These are phyloP conservation scores for Pezicula carpinea DNA, from an alignment of 2,329 filamentous ascomycete genomes.

Conservation along the genomic window DNA sequence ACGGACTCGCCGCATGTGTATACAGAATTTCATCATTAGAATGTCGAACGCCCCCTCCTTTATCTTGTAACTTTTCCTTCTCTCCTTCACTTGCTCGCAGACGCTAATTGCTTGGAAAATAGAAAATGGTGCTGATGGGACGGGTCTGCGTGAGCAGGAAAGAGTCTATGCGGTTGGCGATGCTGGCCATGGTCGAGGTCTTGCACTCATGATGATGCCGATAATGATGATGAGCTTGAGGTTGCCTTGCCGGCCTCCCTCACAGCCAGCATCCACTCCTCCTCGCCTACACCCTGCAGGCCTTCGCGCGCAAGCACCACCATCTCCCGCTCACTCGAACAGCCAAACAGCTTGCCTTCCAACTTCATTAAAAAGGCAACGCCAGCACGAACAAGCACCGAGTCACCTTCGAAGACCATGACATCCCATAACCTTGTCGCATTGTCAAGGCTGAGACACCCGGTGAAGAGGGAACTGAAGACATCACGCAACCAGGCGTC, in stretches of 20 bases:
- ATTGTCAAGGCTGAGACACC: slow-evolving; percentile 60
- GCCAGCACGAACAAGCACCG: slow-evolving; percentile 63
- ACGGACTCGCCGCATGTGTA: no score
- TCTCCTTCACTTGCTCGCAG: no score
- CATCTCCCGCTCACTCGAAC: neutral
- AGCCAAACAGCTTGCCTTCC: slow-evolving; percentile 45
- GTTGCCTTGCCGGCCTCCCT: slow-evolving; percentile 3
- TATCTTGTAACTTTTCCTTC: no score
- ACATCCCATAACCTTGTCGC: slow-evolving; percentile 75
- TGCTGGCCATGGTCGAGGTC: no score
- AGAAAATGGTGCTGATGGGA: no score
- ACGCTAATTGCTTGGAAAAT: no score
- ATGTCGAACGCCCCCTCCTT: no score
- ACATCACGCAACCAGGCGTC: slow-evolving; percentile 54
- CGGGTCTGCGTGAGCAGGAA: no score
- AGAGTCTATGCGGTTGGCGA: no score
- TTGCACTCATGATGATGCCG: no score
- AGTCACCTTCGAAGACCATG: slow-evolving; percentile 77
- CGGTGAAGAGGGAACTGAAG: slow-evolving; percentile 62
- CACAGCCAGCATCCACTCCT: slow-evolving; percentile 6
- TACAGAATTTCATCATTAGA: no score
- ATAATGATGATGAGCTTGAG: slow-evolving; percentile 1
- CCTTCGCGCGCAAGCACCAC: neutral
- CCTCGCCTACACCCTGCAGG: neutral
- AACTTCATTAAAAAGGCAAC: slow-evolving; percentile 57